Evolutionary conservation across 1,139 yeast species (phyloP), one percentile per base, ranked within the genome.

Genomic region (Wickerhamomyces sp.): DNA sequence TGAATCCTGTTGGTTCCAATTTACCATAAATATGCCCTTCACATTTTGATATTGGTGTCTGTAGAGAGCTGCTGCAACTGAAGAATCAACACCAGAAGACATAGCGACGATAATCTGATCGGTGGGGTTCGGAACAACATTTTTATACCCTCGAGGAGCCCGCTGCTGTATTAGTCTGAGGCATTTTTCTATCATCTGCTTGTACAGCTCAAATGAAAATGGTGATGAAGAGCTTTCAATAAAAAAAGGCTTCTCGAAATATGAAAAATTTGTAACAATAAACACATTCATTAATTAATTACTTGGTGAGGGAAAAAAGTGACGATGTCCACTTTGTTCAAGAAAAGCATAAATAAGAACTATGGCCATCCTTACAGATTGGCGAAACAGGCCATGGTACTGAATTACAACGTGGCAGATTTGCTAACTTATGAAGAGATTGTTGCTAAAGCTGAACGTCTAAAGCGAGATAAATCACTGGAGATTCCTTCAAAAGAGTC

Each of bases 51-150:
- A 60, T 24, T 45, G 35, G 27, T 65, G 58, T 1, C 83, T 72
- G 55, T 78, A 78, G 42, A 89, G 51, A 0, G 92, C 80, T 0
- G 97, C 97, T 3, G 86, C 78, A 1, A 92, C 89, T 1, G 96
- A 83, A 0, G 97, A 89, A 60, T 92, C 98, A 0, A 92, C 97
- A 0, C 99, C 99, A 0, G 96, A 85, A 1, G 96, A 88, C 97
- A 92, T 88, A 18, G 97, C 96, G 3, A 92, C 76, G 27, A 85
- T 67, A 18, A 92, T 74, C 38, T 70, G 76, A 54, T 86, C 95
- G 28, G 72, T 59, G 5, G 51, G 50, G 1, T 47, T 44, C 0
- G 94, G 92, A 22, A 55, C 51, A 5, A 61, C 63, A 47, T 24
- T 76, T 84, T 6, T 44, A 35, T 33, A 44, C 48, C 51, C 51